Evolutionary conservation across 1,139 yeast genomes (phyloP).

Genomic region (Wickerhamomyces sp.): DNA sequence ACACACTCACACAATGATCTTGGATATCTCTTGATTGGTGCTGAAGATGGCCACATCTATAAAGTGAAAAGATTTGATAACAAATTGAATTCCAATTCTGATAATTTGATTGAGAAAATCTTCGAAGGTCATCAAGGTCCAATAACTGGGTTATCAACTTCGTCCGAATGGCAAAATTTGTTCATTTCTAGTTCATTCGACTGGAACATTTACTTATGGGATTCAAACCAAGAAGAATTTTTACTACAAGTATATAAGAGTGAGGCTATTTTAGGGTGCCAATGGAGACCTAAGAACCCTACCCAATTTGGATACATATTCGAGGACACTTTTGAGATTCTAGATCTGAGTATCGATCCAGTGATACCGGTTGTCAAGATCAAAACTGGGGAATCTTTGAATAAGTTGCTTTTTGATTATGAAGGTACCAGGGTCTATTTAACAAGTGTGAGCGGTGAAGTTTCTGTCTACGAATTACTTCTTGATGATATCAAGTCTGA

Average conservation of each 20-base stretch:
- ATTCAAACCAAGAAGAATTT: slow-evolving; percentile 13
- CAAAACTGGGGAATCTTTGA: slow-evolving; percentile 10
- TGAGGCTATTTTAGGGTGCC: slow-evolving; percentile 13
- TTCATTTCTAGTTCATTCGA: slow-evolving; percentile 20
- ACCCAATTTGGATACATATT: slow-evolving; percentile 20
- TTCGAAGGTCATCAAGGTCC: slow-evolving; percentile 17
- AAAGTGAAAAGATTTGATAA: slow-evolving; percentile 34
- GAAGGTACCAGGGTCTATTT: slow-evolving; percentile 13
- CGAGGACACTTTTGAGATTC: slow-evolving; percentile 18
- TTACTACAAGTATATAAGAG: slow-evolving; percentile 17
- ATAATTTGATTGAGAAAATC: slow-evolving; percentile 22
- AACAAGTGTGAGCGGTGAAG: slow-evolving; percentile 13
- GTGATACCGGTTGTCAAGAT: slow-evolving; percentile 18
- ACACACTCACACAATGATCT: slow-evolving; percentile 28
- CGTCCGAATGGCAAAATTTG: slow-evolving; percentile 12
- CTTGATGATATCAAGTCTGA: slow-evolving; percentile 12
- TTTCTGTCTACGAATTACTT: slow-evolving; percentile 14
- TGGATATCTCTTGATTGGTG: slow-evolving; percentile 37
- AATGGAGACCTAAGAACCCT: slow-evolving; percentile 17
- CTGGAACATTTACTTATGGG: slow-evolving; percentile 22
- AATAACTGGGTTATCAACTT: slow-evolving; percentile 11
- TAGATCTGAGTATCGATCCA: slow-evolving; percentile 19
- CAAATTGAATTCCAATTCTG: slow-evolving; percentile 21
- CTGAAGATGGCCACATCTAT: slow-evolving; percentile 45
- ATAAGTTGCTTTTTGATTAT: slow-evolving; percentile 14